A percentile compares a stretch with the other conserved stretches of the same genome.
Conservation (phyloP, 495 filamentous ascomycete genomes). For the Annulohypoxylon maeteangense region DNA sequence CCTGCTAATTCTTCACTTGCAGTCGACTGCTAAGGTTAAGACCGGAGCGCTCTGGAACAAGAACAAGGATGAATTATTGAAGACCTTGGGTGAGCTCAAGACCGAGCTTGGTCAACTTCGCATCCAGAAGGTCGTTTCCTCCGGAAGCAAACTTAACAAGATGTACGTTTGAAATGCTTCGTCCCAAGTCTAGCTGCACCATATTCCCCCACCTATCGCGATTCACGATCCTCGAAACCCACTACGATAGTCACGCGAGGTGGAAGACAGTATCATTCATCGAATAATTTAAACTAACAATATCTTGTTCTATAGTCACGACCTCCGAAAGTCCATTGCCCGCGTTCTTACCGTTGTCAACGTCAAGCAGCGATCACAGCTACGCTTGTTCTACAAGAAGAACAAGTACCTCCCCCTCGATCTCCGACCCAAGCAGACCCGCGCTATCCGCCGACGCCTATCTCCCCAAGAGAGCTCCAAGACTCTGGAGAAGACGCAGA, state of each 20-base stretch:
- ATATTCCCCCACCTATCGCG: constrained; percentile 4
- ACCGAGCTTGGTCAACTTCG: constrained; percentile 90
- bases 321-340: constrained; percentile 99
- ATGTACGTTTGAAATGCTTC: constrained; percentile 73
- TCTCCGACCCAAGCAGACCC: constrained; percentile 95
- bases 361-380: constrained; percentile 95
- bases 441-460: constrained; percentile 91
- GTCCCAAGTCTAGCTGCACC: neutral
- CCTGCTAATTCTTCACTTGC: constrained; percentile 30
- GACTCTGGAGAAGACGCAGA: constrained; percentile 89
- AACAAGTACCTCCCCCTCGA: constrained; percentile 99
- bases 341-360: constrained; percentile 99
- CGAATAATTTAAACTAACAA: constrained; percentile 8
- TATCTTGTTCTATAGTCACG: constrained; percentile 70
- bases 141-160: constrained; percentile 92
- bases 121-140: constrained; percentile 96
- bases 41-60: constrained; percentile 95
- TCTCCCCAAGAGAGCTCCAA: constrained; percentile 86
- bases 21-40: constrained; percentile 95
- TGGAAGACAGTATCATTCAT: constrained; percentile 3
- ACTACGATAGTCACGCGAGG: constrained; percentile 14
- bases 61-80: constrained; percentile 95
- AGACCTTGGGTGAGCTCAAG: constrained; percentile 95
- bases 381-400: constrained; percentile 98
- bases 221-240: constrained; percentile 2